Conservation (phyloP, 345 rosid genomes). For the Ceriops zippeliana region DNA sequence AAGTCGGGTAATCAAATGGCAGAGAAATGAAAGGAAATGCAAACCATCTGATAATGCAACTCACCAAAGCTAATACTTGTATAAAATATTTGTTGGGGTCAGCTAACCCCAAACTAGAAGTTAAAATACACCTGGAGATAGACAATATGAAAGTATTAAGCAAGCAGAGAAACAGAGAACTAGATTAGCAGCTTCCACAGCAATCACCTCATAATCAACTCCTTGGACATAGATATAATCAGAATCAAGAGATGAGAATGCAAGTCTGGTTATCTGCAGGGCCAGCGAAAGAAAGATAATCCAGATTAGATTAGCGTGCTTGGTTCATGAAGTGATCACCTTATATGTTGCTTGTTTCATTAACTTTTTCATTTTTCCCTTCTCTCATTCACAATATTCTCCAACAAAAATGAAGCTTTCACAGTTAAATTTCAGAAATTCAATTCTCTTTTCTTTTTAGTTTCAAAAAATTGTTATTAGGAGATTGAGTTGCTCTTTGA, state of each 20-base stretch:
- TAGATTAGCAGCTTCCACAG: constrained; percentile 5
- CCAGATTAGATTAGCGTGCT: neutral
- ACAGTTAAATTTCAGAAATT: no score
- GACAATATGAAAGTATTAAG: neutral
- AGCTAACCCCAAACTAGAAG: no score
- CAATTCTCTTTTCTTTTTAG: no score
- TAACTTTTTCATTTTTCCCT: no score
- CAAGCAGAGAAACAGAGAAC: neutral
- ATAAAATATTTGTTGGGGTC: no score
- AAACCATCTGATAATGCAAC: neutral
- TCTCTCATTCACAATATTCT: no score
- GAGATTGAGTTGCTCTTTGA: no score
- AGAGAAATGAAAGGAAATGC: neutral
- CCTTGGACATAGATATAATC: constrained; percentile 59
- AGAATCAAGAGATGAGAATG: constrained; percentile 55
- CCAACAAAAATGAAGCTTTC: no score
- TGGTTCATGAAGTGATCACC: neutral
- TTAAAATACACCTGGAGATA: no score
- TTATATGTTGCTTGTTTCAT: no score
- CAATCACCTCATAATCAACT: constrained; percentile 63
- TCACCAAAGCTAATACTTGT: neutral
- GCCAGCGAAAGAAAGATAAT: constrained; percentile 13
- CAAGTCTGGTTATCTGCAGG: constrained; percentile 63
- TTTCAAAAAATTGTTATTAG: no score
- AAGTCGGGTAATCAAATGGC: neutral